Conservation (phyloP, 306 rosid species). For the Ormosia semicastrata region DNA sequence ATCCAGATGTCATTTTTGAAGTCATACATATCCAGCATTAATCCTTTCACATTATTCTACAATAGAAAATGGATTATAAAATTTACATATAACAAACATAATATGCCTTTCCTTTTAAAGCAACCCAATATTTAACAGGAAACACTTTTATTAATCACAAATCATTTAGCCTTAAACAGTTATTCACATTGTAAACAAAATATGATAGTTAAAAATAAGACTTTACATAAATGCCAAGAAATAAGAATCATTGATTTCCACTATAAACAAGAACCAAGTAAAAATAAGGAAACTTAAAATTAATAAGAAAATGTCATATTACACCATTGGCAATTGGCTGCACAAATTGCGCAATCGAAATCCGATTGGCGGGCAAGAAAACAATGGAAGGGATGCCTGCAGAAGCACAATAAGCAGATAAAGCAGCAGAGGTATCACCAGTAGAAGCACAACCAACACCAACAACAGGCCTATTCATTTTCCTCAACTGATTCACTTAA, state of each 20-base stretch:
- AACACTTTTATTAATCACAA: neutral
- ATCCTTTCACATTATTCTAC: too few species aligned
- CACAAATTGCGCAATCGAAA: too few species aligned
- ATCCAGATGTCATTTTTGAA: too few species aligned
- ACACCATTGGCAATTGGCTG: conserved; percentile 6
- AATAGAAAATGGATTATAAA: too few species aligned
- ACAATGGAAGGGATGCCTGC: too few species aligned
- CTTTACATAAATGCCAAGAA: neutral
- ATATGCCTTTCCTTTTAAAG: neutral
- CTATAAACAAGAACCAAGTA: neutral
- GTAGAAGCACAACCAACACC: too few species aligned
- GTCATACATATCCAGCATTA: too few species aligned
- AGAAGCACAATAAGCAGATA: too few species aligned
- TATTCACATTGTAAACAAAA: conserved; percentile 2
- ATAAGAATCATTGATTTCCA: conserved; percentile 9
- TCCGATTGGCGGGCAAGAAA: too few species aligned
- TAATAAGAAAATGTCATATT: neutral
- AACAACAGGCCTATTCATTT: too few species aligned
- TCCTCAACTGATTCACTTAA: too few species aligned
- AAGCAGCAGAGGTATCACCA: too few species aligned
- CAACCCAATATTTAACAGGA: neutral
- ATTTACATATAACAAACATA: neutral
- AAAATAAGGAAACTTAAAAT: neutral
- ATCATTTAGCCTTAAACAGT: neutral
- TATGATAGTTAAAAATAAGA: conserved; percentile 11